phyloP scores from a whole-genome alignment of 176 grass and related monocot genomes.

The Aegilops umbellulata region DNA sequence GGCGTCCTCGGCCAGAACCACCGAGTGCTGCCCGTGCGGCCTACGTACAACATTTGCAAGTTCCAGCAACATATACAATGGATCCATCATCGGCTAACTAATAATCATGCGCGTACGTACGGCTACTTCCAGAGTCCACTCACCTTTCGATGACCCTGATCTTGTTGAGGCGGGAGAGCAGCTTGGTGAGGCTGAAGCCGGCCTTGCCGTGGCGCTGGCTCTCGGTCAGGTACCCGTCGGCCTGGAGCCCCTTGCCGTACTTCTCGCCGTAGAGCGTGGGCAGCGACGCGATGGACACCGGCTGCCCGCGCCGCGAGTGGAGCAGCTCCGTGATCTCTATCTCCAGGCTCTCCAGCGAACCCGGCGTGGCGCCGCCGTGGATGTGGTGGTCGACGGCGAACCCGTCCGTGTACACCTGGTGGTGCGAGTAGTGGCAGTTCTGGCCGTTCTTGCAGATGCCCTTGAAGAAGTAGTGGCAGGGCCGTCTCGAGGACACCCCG shows the following conservation, averaged over 20 bases:
- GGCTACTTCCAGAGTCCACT: too few species aligned
- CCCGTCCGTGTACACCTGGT: constrained; percentile 37
- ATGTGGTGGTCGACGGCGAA: constrained; percentile 10
- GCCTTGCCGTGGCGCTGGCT: constrained; percentile 82
- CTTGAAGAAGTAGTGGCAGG: constrained; percentile 84
- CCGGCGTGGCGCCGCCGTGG: background rate
- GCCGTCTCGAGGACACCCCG: constrained; percentile 26
- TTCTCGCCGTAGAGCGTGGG: constrained; percentile 72
- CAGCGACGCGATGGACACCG: constrained; percentile 81
- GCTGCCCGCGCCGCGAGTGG: constrained; percentile 51
- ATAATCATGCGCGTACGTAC: too few species aligned
- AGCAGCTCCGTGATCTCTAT: constrained; percentile 64
- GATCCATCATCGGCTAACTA: too few species aligned
- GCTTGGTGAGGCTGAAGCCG: constrained; percentile 78
- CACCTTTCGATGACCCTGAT: constrained; percentile 78
- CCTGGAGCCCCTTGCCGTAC: constrained; percentile 81
- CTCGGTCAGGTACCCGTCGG: constrained; percentile 92
- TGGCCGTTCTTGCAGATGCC: constrained; percentile 77
- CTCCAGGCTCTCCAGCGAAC: constrained; percentile 43
- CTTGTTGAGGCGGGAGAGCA: constrained; percentile 72
- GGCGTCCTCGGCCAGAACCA: constrained; percentile 74
- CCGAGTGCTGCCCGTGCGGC: constrained; percentile 82
- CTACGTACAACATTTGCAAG: constrained; percentile 9
- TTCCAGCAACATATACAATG: background rate
- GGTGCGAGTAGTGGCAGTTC: constrained; percentile 67